phyloP scores from a whole-genome alignment of 2,329 filamentous ascomycete genomes.

The Blastomyces percursus region DNA sequence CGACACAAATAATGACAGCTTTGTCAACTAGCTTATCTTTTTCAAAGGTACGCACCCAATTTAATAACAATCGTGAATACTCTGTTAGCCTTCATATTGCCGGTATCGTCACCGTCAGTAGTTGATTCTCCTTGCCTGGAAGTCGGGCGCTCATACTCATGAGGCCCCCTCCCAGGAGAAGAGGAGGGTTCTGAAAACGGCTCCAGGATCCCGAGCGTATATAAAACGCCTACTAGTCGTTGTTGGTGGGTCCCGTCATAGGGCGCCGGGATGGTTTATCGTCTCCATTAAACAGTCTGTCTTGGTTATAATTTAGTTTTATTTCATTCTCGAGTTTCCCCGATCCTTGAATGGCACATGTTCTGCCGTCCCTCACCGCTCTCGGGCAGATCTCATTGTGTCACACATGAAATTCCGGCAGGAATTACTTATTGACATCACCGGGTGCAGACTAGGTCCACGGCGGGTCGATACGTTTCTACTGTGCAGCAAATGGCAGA shows the following conservation, averaged over 20 bases:
- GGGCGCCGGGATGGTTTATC: background rate
- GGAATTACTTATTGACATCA: background rate
- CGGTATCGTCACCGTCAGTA: background rate
- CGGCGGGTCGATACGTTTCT: background rate
- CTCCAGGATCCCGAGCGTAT: background rate
- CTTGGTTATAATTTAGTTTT: background rate
- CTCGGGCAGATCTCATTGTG: background rate
- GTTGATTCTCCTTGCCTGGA: constrained; percentile 1
- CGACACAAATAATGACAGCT: constrained; percentile 4
- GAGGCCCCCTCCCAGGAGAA: constrained; percentile 5
- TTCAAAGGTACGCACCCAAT: constrained; percentile 50
- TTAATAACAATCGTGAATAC: constrained; percentile 74
- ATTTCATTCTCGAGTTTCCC: background rate
- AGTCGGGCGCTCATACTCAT: background rate
- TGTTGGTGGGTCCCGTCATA: background rate
- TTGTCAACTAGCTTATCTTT: constrained; percentile 1
- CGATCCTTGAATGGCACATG: background rate
- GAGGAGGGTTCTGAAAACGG: background rate
- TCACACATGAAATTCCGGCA: background rate
- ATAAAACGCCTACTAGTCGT: background rate
- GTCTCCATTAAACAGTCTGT: background rate
- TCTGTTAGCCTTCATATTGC: constrained; percentile 53
- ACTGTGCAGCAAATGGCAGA: constrained; percentile 21
- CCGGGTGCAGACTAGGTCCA: background rate
- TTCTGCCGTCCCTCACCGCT: constrained; percentile 26